These are phyloP conservation scores for Camillea tinctor DNA, from an alignment of 2,329 filamentous ascomycete genomes.

Conservation along the genomic window DNA sequence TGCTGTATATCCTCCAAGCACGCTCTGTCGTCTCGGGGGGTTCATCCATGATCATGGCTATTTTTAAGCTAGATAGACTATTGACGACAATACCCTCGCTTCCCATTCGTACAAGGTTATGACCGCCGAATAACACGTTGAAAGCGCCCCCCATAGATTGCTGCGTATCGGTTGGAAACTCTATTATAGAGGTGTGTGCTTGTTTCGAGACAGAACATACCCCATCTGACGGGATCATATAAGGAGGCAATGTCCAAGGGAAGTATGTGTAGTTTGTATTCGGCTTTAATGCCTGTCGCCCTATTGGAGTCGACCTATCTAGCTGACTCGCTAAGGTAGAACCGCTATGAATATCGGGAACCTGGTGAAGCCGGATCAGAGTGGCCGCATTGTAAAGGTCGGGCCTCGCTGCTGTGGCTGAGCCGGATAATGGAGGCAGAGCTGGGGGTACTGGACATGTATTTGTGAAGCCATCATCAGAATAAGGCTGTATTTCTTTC, in stretches of 20 bases:
- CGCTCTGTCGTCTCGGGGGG: slow-evolving; percentile 40
- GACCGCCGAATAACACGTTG: slow-evolving; percentile 45
- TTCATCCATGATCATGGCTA: slow-evolving; percentile 67
- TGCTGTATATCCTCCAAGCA: slow-evolving; percentile 71
- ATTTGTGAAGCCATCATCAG: slow-evolving; percentile 49
- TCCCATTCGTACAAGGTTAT: slow-evolving; percentile 46
- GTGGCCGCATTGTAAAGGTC: slow-evolving; percentile 90
- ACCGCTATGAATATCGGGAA: slow-evolving; percentile 61
- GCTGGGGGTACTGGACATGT: slow-evolving; percentile 65
- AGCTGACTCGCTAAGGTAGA: slow-evolving; percentile 13
- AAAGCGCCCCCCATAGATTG: slow-evolving; percentile 41
- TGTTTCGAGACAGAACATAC: slow-evolving; percentile 71
- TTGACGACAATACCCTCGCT: slow-evolving; percentile 48
- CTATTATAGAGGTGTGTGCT: slow-evolving; percentile 67
- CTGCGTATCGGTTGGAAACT: slow-evolving; percentile 55
- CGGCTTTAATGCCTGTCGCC: slow-evolving; percentile 36
- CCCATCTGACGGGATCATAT: slow-evolving; percentile 72
- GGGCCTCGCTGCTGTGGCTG: slow-evolving; percentile 71
- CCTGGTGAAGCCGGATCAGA: slow-evolving; percentile 76
- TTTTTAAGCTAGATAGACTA: slow-evolving; percentile 56
- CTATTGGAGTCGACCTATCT: slow-evolving; percentile 8
- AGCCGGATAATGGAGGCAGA: slow-evolving; percentile 67
- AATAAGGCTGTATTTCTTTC: slow-evolving; percentile 35
- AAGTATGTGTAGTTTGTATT: slow-evolving; percentile 81
- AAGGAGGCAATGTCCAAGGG: slow-evolving; percentile 84